These are phyloP conservation scores for Porcisia deanei DNA, from an alignment of 208 protist genomes.

Conservation along the genomic window DNA sequence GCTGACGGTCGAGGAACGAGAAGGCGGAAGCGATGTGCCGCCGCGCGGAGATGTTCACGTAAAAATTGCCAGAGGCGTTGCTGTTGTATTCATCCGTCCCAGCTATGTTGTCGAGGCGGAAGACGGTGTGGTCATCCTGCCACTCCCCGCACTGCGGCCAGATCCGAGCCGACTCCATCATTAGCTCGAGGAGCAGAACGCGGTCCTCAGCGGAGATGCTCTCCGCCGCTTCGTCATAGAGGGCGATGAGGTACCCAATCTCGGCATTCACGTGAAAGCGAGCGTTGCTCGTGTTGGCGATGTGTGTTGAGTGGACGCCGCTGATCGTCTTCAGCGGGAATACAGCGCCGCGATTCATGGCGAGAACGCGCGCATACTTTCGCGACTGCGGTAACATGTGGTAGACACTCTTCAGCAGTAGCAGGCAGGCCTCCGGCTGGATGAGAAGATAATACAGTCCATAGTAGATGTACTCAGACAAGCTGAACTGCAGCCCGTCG, in stretches of 20 bases:
- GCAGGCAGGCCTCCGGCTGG: slow-evolving; percentile 54
- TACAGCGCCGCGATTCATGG: slow-evolving; percentile 71
- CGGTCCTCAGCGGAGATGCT: slow-evolving; percentile 56
- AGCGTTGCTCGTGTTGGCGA: slow-evolving; percentile 59
- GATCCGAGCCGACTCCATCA: slow-evolving; percentile 86
- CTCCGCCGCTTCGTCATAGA: slow-evolving; percentile 68
- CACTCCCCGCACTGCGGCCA: slow-evolving; percentile 88
- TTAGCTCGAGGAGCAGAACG: slow-evolving; percentile 76
- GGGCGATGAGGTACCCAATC: slow-evolving; percentile 73
- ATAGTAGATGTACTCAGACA: slow-evolving; percentile 84
- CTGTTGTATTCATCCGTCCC: slow-evolving; percentile 87
- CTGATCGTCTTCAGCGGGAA: slow-evolving; percentile 81
- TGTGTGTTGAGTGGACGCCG: slow-evolving; percentile 42
- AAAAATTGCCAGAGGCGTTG: slow-evolving; percentile 84
- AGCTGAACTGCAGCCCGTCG: slow-evolving; percentile 69
- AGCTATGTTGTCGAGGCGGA: slow-evolving; percentile 85
- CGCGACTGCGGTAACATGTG: slow-evolving; percentile 74
- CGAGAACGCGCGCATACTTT: slow-evolving; percentile 61
- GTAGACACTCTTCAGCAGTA: slow-evolving; percentile 72
- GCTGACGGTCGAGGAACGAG: slow-evolving; percentile 52
- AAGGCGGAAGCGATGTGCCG: slow-evolving; percentile 68
- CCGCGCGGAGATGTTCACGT: slow-evolving; percentile 88
- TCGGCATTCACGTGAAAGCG: slow-evolving; percentile 86
- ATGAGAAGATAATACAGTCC: slow-evolving; percentile 88
- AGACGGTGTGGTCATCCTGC: slow-evolving; percentile 69